Evolutionary conservation across 2,329 filamentous ascomycete species (phyloP).

Genomic region (Pseudogymnoascus sp.): DNA sequence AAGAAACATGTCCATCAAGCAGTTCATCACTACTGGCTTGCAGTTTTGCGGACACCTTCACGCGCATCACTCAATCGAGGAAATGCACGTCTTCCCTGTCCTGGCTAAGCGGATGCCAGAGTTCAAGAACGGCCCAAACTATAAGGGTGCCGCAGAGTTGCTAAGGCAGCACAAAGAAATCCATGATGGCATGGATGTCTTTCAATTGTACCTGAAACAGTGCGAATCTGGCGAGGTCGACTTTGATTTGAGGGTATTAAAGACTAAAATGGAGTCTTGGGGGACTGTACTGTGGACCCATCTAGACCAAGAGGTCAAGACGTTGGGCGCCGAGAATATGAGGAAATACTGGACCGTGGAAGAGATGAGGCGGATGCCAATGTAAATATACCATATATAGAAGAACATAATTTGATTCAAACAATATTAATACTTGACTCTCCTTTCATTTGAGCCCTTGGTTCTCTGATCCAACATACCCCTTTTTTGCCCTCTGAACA

Average conservation of each 20-base stretch:
- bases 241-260: slow-evolving; percentile 51
- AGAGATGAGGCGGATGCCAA: slow-evolving; percentile 64
- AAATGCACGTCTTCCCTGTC: slow-evolving; percentile 69
- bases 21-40: slow-evolving; percentile 62
- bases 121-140: slow-evolving; percentile 57
- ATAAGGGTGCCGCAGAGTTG: slow-evolving; percentile 54
- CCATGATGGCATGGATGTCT: slow-evolving; percentile 62
- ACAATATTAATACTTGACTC: neutral
- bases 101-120: slow-evolving; percentile 72
- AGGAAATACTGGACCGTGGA: slow-evolving; percentile 68
- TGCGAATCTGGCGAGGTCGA: slow-evolving; percentile 57
- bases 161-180: slow-evolving; percentile 71
- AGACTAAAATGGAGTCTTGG: slow-evolving; percentile 67
- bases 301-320: slow-evolving; percentile 74
- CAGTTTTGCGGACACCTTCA: slow-evolving; percentile 63
- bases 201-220: slow-evolving; percentile 56
- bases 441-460: neutral
- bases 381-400: slow-evolving; percentile 37
- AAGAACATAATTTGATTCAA: neutral
- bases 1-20: slow-evolving; percentile 53
- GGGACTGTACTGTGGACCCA: slow-evolving; percentile 72
- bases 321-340: slow-evolving; percentile 81
- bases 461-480: too few relatives aligned
- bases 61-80: slow-evolving; percentile 75
- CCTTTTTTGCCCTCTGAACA: neutral